These are phyloP conservation scores for Schwanniomyces vanrijiae DNA, from an alignment of 805 yeast genomes.

Conservation along the genomic window DNA sequence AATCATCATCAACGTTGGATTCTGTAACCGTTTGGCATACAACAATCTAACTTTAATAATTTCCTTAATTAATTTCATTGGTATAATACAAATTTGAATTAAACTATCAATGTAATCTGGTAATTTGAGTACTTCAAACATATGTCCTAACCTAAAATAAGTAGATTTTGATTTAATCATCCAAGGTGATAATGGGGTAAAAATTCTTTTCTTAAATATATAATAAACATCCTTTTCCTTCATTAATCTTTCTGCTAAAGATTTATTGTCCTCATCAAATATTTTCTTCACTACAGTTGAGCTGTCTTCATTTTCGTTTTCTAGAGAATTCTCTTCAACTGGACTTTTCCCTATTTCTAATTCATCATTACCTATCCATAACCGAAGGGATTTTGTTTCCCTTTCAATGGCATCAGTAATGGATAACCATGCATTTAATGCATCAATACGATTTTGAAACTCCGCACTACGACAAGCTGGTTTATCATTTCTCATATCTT, in stretches of 20 bases:
- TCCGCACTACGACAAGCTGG: slow-evolving; percentile 66
- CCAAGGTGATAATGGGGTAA: slow-evolving; percentile 75
- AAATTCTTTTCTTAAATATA: slow-evolving; percentile 68
- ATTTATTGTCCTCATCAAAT: slow-evolving; percentile 58
- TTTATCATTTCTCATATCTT: slow-evolving; percentile 77
- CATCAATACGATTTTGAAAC: slow-evolving; percentile 67
- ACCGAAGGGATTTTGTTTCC: slow-evolving; percentile 58
- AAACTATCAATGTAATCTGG: slow-evolving; percentile 71
- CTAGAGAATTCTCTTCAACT: slow-evolving; percentile 13
- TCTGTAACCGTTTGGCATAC: slow-evolving; percentile 74
- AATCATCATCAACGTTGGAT: slow-evolving; percentile 93
- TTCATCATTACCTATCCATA: slow-evolving; percentile 86
- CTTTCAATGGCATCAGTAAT: slow-evolving; percentile 67
- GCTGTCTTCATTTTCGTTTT: slow-evolving; percentile 7
- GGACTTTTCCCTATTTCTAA: slow-evolving; percentile 56
- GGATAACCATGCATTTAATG: slow-evolving; percentile 81
- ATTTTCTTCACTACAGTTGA: slow-evolving; percentile 24
- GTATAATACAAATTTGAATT: slow-evolving; percentile 68
- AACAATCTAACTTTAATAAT: slow-evolving; percentile 69
- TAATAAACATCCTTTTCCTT: slow-evolving; percentile 76
- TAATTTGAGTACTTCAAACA: slow-evolving; percentile 66
- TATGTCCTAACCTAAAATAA: slow-evolving; percentile 57
- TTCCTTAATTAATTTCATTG: slow-evolving; percentile 76
- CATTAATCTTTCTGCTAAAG: slow-evolving; percentile 80
- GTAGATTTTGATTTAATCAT: slow-evolving; percentile 77